A percentile compares a stretch with the other conserved stretches of the same genome.
phyloP scores from a whole-genome alignment of 139 green algal genomes.

The Chlorella ohadii region DNA sequence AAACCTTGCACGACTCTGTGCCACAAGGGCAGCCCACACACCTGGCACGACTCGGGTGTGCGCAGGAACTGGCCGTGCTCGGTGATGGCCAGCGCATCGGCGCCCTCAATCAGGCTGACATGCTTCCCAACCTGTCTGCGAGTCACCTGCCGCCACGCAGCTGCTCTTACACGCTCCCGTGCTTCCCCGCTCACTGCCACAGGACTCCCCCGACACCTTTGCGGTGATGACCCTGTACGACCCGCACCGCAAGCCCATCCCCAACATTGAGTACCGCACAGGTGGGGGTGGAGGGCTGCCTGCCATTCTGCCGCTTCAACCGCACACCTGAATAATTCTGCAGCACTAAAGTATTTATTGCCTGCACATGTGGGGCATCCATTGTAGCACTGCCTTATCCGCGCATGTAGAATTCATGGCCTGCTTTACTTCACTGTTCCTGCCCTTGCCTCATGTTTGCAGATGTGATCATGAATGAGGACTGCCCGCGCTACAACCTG shows the following conservation, averaged over 20 bases:
- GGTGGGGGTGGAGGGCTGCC: not conserved
- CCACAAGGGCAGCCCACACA: too few species aligned
- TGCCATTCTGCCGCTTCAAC: too few species aligned
- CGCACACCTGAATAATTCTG: too few species aligned
- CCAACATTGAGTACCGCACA: slow-evolving; percentile 31
- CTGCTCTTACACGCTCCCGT: not conserved
- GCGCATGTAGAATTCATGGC: too few species aligned
- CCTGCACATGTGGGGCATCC: too few species aligned
- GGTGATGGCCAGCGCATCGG: slow-evolving; percentile 1
- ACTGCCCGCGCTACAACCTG: slow-evolving; percentile 38
- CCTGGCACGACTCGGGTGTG: not conserved
- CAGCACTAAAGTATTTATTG: too few species aligned
- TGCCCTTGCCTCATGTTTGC: too few species aligned
- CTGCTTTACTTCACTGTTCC: too few species aligned
- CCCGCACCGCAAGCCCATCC: slow-evolving; percentile 23
- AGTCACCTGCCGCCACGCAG: too few species aligned
- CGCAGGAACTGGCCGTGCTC: slow-evolving; percentile 28
- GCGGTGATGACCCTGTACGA: slow-evolving; percentile 28
- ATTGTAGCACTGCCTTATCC: too few species aligned
- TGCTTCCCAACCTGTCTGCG: too few species aligned
- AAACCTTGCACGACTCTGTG: too few species aligned
- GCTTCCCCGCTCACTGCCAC: not conserved
- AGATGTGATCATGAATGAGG: slow-evolving; percentile 29
- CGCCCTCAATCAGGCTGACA: slow-evolving; percentile 1
- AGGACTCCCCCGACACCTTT: slow-evolving; percentile 19